Evolutionary conservation across 148 eudicot species (phyloP).

Genomic region (Spergularia marina): DNA sequence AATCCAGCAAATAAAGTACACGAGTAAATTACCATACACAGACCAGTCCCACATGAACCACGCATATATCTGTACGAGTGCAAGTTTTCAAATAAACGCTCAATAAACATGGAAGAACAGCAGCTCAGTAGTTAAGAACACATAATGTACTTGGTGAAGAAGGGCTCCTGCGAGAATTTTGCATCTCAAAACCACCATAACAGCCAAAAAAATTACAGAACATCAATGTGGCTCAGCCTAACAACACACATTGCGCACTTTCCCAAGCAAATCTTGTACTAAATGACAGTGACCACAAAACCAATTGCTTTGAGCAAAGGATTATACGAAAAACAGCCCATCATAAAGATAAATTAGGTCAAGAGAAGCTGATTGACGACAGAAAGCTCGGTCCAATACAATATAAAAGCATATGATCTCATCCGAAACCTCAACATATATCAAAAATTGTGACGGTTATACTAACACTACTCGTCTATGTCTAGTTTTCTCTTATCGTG

Average conservation of each 20-base stretch:
- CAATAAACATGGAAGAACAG: not conserved
- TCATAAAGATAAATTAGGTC: not conserved
- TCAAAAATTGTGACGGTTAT: not conserved
- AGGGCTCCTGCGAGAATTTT: not conserved
- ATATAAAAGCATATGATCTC: not conserved
- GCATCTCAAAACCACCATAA: not conserved
- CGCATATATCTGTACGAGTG: too few species aligned
- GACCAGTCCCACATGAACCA: not conserved
- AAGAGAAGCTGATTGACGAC: not conserved
- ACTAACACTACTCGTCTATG: not conserved
- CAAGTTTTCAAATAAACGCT: not conserved
- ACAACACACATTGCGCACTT: not conserved
- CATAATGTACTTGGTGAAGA: not conserved
- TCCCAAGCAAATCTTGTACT: not conserved
- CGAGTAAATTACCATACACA: not conserved
- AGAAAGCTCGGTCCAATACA: not conserved
- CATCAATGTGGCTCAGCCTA: not conserved
- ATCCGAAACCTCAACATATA: not conserved
- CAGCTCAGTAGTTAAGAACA: not conserved
- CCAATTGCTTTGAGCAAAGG: constrained; percentile 1
- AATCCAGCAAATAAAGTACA: not conserved
- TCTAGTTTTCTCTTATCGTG: not conserved
- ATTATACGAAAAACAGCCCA: not conserved
- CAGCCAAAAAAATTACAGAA: not conserved
- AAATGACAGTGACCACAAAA: not conserved